phyloP scores from a whole-genome alignment of 441 rosid genomes.

The Populus trichocarpa region DNA sequence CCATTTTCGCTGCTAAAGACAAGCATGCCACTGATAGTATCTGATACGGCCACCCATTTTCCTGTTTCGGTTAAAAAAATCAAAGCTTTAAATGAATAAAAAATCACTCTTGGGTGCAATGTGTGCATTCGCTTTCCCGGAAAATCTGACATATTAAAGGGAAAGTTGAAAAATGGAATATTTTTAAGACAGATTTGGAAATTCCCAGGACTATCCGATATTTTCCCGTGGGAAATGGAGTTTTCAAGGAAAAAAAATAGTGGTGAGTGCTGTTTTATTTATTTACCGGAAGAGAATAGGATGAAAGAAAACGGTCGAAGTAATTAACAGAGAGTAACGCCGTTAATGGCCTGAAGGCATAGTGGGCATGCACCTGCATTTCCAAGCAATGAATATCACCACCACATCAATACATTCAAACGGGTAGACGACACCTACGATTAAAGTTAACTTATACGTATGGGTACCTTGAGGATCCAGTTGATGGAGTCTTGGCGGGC shows the following conservation, averaged over 20 bases:
- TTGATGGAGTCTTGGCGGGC: slow-evolving; percentile 62
- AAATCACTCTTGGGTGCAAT: neutral
- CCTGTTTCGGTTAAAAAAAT: slow-evolving; percentile 21
- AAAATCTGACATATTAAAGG: slow-evolving; percentile 18
- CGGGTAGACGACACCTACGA: neutral
- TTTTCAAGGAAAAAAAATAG: neutral
- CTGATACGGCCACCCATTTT: slow-evolving; percentile 67
- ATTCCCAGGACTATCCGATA: neutral
- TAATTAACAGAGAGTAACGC: slow-evolving; percentile 61
- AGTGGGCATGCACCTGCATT: slow-evolving; percentile 65
- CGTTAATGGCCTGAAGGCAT: slow-evolving; percentile 51
- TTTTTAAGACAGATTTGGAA: neutral
- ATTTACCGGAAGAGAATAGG: slow-evolving; percentile 51
- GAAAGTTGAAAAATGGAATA: slow-evolving; percentile 8
- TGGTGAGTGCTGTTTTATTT: neutral
- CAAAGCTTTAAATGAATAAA: neutral
- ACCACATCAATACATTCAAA: neutral
- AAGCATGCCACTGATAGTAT: slow-evolving; percentile 78
- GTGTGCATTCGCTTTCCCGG: slow-evolving; percentile 15
- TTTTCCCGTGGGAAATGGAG: neutral
- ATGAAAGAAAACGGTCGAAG: slow-evolving; percentile 76
- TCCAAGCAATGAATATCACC: neutral
- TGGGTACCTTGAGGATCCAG: slow-evolving; percentile 55
- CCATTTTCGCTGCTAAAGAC: slow-evolving; percentile 81
- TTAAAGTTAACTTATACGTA: neutral